A percentile compares a stretch with the other conserved stretches of the same genome.
Conservation (phyloP, 164 flowering plant species). For the Protea cynaroides region DNA sequence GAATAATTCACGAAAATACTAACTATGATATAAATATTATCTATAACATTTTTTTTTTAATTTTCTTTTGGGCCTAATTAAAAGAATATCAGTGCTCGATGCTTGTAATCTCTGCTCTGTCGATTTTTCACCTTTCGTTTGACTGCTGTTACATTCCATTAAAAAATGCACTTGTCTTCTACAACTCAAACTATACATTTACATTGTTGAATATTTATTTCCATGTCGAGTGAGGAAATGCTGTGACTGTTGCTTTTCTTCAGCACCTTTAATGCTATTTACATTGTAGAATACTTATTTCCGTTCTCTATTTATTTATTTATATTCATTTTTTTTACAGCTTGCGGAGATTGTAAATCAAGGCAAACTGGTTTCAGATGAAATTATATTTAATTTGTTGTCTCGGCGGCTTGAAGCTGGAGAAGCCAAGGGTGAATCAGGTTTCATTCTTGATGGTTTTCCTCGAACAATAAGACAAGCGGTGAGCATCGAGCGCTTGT, state of each 20-base stretch:
- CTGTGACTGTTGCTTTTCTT: not conserved
- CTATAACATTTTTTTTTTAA: too few relatives aligned
- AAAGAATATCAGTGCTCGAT: too few relatives aligned
- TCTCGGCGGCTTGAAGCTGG: constrained; percentile 81
- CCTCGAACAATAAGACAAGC: constrained; percentile 94
- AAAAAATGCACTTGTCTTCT: too few relatives aligned
- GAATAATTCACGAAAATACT: too few relatives aligned
- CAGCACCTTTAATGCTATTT: not conserved
- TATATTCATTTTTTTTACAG: constrained; percentile 36
- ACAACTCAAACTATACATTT: too few relatives aligned
- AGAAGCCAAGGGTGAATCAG: constrained; percentile 71
- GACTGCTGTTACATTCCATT: too few relatives aligned
- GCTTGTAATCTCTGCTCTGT: too few relatives aligned
- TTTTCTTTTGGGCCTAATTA: too few relatives aligned
- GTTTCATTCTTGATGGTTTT: constrained; percentile 95
- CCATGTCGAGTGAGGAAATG: not conserved
- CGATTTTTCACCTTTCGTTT: too few relatives aligned
- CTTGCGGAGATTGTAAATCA: constrained; percentile 78
- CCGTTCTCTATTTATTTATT: not conserved
- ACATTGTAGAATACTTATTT: too few relatives aligned
- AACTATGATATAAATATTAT: too few relatives aligned
- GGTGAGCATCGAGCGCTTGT: constrained; percentile 35
- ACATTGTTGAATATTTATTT: not conserved
- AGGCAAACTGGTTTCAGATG: constrained; percentile 89
- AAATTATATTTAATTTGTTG: constrained; percentile 62